Conservation (phyloP, 768 basidiomycete genomes). For the Boletus coccyginus region DNA sequence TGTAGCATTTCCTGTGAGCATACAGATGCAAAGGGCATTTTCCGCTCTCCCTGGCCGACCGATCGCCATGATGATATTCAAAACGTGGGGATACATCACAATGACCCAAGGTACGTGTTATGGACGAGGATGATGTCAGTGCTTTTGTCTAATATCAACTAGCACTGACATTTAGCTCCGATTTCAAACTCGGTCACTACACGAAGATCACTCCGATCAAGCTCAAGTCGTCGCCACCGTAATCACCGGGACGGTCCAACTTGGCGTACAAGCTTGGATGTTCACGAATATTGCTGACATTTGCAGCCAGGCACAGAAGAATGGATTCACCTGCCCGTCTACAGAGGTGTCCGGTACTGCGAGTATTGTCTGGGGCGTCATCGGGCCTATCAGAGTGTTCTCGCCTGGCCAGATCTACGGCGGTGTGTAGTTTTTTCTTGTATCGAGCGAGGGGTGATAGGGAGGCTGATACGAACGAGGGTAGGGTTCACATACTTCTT, state of each 20-base stretch:
- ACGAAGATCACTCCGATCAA: conserved; percentile 46
- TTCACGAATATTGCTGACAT: conserved; percentile 40
- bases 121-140: neutral
- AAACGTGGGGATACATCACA: conserved; percentile 69
- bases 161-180: conserved; percentile 63
- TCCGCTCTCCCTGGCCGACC: conserved; percentile 57
- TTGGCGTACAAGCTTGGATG: conserved; percentile 66
- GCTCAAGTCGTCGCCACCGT: conserved; percentile 60
- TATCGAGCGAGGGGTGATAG: no score
- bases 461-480: no score
- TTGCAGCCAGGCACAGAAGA: conserved; percentile 25
- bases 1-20: no score
- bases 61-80: conserved; percentile 80
- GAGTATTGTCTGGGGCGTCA: no score
- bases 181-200: conserved; percentile 78
- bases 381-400: no score
- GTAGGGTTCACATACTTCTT: no score
- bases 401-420: no score
- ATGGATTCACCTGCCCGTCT: conserved; percentile 68
- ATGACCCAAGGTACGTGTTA: conserved; percentile 41
- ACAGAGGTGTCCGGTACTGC: no score
- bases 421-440: no score
- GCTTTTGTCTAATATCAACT: neutral
- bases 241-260: conserved; percentile 63
- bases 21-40: no score